phyloP scores from a whole-genome alignment of 495 filamentous ascomycete species.

The Aspergillus heteromorphus region DNA sequence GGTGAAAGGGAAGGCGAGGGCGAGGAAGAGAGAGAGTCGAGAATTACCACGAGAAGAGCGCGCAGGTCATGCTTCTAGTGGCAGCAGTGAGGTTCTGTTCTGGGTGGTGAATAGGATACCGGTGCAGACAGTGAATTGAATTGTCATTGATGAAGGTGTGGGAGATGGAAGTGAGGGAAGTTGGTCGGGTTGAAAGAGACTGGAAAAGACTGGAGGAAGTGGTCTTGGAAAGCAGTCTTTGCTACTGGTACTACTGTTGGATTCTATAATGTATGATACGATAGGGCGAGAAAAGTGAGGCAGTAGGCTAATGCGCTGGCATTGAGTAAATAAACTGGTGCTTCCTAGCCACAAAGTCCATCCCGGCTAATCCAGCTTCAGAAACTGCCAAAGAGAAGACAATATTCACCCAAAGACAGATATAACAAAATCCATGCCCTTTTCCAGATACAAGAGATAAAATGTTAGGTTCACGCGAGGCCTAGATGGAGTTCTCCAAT shows the following conservation, averaged over 20 bases:
- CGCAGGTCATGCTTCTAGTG: neutral
- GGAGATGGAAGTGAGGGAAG: neutral
- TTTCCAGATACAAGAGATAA: no score
- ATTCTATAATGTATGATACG: neutral
- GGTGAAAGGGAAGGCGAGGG: constrained; percentile 1
- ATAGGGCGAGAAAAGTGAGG: neutral
- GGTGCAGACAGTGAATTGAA: no score
- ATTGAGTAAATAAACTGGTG: neutral
- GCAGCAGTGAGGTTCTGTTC: neutral
- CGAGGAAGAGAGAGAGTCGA: neutral
- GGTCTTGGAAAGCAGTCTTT: no score
- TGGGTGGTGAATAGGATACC: neutral
- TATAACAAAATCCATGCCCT: neutral
- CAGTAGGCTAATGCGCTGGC: neutral
- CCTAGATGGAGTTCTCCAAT: neutral
- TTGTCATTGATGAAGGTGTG: no score
- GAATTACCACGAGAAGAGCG: neutral
- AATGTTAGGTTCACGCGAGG: no score
- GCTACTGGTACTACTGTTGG: neutral
- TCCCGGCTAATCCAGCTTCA: neutral
- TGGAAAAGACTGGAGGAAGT: neutral
- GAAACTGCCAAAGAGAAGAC: neutral
- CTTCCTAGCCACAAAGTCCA: neutral
- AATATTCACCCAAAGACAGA: neutral
- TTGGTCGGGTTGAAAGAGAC: neutral